These are phyloP conservation scores for Terana coerulea DNA, from an alignment of 768 basidiomycete species.

Conservation along the genomic window DNA sequence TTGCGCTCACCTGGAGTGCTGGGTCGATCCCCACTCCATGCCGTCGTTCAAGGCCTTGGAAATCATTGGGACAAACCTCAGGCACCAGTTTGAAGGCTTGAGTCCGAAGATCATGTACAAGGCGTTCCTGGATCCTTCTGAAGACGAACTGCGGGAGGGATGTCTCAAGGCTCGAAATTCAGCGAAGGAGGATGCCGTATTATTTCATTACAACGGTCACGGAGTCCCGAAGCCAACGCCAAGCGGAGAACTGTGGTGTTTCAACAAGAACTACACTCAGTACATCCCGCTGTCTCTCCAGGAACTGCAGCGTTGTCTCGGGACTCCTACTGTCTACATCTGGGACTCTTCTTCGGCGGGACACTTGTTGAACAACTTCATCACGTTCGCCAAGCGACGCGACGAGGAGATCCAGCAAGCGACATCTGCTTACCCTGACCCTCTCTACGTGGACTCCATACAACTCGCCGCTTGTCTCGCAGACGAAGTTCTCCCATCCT, in stretches of 20 bases:
- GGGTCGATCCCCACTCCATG: conserved; percentile 94
- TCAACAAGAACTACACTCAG: conserved; percentile 95
- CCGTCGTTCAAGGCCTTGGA: conserved; percentile 92
- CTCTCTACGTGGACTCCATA: conserved; percentile 81
- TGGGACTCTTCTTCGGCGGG: conserved; percentile 99
- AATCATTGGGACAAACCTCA: conserved; percentile 87
- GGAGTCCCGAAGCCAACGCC: conserved; percentile 96
- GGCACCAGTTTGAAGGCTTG: conserved; percentile 94
- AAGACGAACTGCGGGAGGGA: conserved; percentile 88
- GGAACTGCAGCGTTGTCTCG: conserved; percentile 92
- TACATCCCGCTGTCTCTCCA: conserved; percentile 96
- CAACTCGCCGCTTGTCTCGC: conserved; percentile 94
- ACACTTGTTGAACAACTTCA: conserved; percentile 87
- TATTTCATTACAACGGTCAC: conserved; percentile 98
- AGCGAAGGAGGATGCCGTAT: conserved; percentile 89
- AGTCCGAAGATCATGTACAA: conserved; percentile 94
- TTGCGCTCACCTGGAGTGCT: conserved; percentile 91
- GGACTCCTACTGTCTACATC: conserved; percentile 93
- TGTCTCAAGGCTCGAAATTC: conserved; percentile 79
- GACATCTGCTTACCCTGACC: conserved; percentile 55
- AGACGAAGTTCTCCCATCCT: conserved; percentile 88
- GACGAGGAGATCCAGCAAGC: conserved; percentile 63
- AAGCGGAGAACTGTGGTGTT: conserved; percentile 97
- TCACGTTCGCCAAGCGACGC: conserved; percentile 68
- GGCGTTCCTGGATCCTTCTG: conserved; percentile 90